Conservation (phyloP, 1,284 basidiomycete species). For the Cryptococcus sp. region DNA sequence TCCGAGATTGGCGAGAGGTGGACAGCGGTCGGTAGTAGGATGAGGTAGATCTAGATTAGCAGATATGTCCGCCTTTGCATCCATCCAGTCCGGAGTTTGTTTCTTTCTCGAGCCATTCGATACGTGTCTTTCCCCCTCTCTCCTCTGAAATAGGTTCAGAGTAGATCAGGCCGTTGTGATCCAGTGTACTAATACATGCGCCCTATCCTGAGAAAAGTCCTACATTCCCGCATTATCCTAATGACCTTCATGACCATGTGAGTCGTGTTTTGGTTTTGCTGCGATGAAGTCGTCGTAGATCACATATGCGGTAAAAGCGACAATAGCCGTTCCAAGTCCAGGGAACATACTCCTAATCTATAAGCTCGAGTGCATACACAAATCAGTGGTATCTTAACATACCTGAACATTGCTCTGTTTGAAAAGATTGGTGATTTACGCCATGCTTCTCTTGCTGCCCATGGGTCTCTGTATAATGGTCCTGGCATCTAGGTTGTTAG, state of each 20-base stretch:
- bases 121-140: too few species aligned
- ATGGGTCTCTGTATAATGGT: conserved; percentile 82
- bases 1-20: conserved; percentile 71
- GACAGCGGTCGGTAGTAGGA: conserved; percentile 36
- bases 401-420: conserved; percentile 70
- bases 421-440: conserved; percentile 81
- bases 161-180: too few species aligned
- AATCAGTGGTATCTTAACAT: neutral
- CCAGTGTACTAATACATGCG: neutral
- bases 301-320: conserved; percentile 86
- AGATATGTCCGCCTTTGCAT: neutral
- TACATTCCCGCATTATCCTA: neutral
- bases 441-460: conserved; percentile 93
- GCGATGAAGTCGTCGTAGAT: conserved; percentile 62
- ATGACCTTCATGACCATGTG: neutral
- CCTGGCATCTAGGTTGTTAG: conserved; percentile 35
- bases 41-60: neutral
- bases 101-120: neutral
- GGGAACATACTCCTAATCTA: conserved; percentile 68
- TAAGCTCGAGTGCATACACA: neutral
- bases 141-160: too few species aligned
- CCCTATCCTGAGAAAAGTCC: neutral
- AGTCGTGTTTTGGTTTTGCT: conserved; percentile 23
- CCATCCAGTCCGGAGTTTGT: too few species aligned
- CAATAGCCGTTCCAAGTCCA: conserved; percentile 84